phyloP scores from a whole-genome alignment of 352 stramenopile genomes.

The Globisporangium camurandrum region DNA sequence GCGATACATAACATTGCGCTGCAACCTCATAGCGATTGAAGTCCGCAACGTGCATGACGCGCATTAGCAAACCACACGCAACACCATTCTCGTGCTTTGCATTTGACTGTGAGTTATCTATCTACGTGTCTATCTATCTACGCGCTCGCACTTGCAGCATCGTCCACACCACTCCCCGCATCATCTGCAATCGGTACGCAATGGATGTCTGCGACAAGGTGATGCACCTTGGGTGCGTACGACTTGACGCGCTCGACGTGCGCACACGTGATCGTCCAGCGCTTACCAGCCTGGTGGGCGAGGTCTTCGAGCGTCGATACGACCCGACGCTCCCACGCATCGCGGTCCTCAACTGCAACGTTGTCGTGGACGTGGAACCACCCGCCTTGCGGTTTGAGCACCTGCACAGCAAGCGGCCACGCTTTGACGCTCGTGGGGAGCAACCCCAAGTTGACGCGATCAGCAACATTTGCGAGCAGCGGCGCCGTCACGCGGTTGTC shows the following conservation, averaged over 20 bases:
- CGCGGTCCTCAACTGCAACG: conserved; percentile 77
- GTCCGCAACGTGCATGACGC: neutral
- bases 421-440: conserved; percentile 92
- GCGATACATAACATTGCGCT: neutral
- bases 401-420: conserved; percentile 89
- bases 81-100: too few species aligned
- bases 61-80: too few species aligned
- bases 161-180: neutral
- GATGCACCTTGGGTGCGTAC: conserved; percentile 87
- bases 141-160: neutral
- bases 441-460: conserved; percentile 93
- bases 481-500: conserved; percentile 84
- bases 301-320: conserved; percentile 41
- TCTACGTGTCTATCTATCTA: neutral
- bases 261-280: conserved; percentile 69
- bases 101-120: neutral
- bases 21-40: too few species aligned
- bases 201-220: conserved; percentile 83
- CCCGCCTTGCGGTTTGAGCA: conserved; percentile 82
- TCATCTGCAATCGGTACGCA: conserved; percentile 17
- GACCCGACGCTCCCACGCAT: conserved; percentile 70
- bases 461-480: conserved; percentile 70
- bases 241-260: conserved; percentile 90
- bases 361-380: conserved; percentile 97
- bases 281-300: conserved; percentile 32